Percentiles rank a stretch among this genome's conserved stretches.
These are phyloP conservation scores for Russula sp. DNA, from an alignment of 768 basidiomycete species.

Conservation along the genomic window DNA sequence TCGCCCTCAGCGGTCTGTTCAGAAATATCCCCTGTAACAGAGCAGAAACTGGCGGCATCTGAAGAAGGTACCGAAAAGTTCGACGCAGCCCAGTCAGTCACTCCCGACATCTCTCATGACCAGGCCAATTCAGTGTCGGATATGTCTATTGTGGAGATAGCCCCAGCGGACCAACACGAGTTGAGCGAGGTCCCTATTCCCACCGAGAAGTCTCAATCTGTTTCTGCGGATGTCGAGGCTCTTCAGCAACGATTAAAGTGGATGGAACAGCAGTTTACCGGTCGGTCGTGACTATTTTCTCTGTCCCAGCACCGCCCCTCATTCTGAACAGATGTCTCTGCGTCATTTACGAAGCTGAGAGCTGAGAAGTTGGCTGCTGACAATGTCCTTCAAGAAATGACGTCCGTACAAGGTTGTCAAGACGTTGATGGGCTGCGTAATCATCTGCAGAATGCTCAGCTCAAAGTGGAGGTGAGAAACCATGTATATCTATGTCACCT, in stretches of 20 bases:
- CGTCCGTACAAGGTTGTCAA: constrained; percentile 58
- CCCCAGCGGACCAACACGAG: neutral
- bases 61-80: neutral
- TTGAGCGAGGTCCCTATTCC: neutral
- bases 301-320: neutral
- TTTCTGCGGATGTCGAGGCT: constrained; percentile 39
- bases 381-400: constrained; percentile 56
- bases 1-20: neutral
- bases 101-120: neutral
- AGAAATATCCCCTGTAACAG: neutral
- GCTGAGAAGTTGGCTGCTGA: constrained; percentile 66
- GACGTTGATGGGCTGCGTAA: constrained; percentile 65
- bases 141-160: neutral
- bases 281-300: constrained; percentile 31
- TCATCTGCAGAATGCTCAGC: constrained; percentile 57
- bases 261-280: constrained; percentile 72
- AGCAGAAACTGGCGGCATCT: neutral
- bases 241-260: constrained; percentile 60
- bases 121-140: neutral
- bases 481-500: neutral
- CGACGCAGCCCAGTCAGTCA: neutral
- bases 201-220: neutral
- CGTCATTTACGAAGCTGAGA: constrained; percentile 68
- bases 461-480: constrained; percentile 62
- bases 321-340: constrained; percentile 58